These are phyloP conservation scores for Amphichorda felina DNA, from an alignment of 2,329 filamentous ascomycete species.

Conservation along the genomic window DNA sequence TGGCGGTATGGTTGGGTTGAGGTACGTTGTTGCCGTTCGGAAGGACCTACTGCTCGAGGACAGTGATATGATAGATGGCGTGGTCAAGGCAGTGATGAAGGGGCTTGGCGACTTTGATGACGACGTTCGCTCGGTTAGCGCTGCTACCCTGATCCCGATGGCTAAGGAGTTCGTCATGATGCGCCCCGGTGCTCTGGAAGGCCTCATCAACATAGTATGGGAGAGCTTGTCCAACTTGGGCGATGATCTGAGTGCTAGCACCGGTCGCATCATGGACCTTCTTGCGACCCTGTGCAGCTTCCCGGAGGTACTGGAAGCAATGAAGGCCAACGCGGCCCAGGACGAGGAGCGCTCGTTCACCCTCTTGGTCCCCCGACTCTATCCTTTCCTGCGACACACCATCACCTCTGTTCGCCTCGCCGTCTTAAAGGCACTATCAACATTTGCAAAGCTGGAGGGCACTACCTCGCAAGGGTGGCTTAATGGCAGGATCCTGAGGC, in stretches of 20 bases:
- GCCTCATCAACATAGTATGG: conserved; percentile 91
- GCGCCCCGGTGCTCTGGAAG: conserved; percentile 64
- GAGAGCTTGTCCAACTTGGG: conserved; percentile 93
- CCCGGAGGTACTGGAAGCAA: conserved; percentile 80
- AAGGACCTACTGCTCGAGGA: conserved; percentile 85
- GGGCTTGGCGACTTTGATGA: conserved; percentile 85
- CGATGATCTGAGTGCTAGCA: conserved; percentile 93
- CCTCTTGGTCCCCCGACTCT: conserved; percentile 82
- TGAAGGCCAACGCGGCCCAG: conserved; percentile 78
- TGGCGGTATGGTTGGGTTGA: conserved; percentile 91
- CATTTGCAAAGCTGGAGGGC: conserved; percentile 79
- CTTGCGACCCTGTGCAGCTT: conserved; percentile 93
- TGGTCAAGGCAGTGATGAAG: conserved; percentile 88
- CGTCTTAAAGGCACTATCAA: conserved; percentile 83
- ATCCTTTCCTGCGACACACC: conserved; percentile 92
- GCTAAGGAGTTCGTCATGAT: conserved; percentile 87
- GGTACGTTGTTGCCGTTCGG: conserved; percentile 89
- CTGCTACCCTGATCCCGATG: conserved; percentile 93
- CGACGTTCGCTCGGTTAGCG: conserved; percentile 92
- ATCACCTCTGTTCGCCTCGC: conserved; percentile 92
- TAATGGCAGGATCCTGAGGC: conserved; percentile 73
- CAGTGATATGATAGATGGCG: conserved; percentile 78
- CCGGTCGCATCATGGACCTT: conserved; percentile 96
- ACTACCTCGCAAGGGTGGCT: conserved; percentile 82
- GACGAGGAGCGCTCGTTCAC: conserved; percentile 86